phyloP scores from a whole-genome alignment of 129 eudicot genomes.

The Artemisia tridentata region DNA sequence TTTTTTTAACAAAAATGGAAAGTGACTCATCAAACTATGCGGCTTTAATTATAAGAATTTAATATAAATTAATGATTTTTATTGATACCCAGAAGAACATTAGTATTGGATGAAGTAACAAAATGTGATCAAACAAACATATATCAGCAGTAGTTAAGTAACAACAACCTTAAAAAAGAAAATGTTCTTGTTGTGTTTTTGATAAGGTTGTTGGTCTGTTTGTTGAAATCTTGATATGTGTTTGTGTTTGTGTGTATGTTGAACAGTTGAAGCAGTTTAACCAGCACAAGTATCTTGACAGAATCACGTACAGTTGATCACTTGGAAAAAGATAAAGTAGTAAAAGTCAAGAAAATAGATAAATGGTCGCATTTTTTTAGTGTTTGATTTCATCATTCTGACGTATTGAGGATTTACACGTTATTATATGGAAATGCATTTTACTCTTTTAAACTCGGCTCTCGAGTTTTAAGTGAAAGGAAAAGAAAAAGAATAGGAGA shows the following conservation, averaged over 20 bases:
- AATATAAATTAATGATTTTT: not conserved
- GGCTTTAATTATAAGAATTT: constrained; percentile 24
- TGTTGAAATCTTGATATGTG: constrained; percentile 16
- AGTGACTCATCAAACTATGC: constrained; percentile 11
- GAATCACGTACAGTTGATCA: too few species aligned
- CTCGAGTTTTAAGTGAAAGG: too few species aligned
- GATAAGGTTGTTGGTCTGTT: constrained; percentile 10
- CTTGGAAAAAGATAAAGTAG: too few species aligned
- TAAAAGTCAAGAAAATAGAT: too few species aligned
- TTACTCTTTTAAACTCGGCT: too few species aligned
- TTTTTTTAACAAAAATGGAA: not conserved
- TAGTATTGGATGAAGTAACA: constrained; percentile 23
- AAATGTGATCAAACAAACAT: constrained; percentile 8
- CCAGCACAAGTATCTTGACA: not conserved
- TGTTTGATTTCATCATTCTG: too few species aligned
- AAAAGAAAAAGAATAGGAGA: too few species aligned
- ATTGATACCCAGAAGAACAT: not conserved
- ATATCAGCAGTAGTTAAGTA: constrained; percentile 18
- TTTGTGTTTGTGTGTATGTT: too few species aligned
- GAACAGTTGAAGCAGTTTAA: not conserved
- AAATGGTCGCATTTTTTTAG: too few species aligned
- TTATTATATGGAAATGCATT: too few species aligned
- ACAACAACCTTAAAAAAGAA: not conserved
- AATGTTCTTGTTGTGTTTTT: too few species aligned
- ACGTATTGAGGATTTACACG: too few species aligned